Conservation (phyloP, 768 basidiomycete species). For the Tylopilus sp. region DNA sequence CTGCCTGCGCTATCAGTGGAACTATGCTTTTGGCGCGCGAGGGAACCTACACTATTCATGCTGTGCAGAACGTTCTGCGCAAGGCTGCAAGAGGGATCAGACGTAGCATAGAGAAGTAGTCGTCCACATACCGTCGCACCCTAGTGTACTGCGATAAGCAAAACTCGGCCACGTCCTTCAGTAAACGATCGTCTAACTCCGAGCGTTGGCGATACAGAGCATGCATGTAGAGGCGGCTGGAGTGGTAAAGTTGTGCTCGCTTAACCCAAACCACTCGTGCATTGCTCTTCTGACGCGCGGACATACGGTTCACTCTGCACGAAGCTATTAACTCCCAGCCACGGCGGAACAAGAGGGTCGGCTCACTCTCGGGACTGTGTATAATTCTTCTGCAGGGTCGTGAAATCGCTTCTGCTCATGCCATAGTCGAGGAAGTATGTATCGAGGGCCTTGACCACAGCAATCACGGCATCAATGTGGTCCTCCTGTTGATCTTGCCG, state of each 20-base stretch:
- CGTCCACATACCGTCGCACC: conserved; percentile 56
- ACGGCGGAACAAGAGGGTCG: neutral
- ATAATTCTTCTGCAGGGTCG: conserved; percentile 52
- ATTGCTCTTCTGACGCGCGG: conserved; percentile 71
- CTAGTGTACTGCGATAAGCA: conserved; percentile 79
- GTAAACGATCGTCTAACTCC: conserved; percentile 65
- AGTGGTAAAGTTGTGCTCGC: conserved; percentile 76
- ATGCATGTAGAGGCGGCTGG: conserved; percentile 72
- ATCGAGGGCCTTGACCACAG: conserved; percentile 70
- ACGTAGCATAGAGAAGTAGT: neutral
- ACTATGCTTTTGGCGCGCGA: neutral
- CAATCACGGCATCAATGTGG: conserved; percentile 81
- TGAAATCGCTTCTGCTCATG: conserved; percentile 54
- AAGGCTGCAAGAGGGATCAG: conserved; percentile 42
- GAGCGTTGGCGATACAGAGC: conserved; percentile 71
- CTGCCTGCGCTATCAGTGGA: conserved; percentile 33
- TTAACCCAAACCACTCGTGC: conserved; percentile 72
- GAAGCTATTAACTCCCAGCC: neutral
- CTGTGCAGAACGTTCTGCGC: conserved; percentile 64
- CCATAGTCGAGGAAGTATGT: conserved; percentile 73
- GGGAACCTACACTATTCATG: conserved; percentile 54
- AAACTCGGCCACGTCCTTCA: conserved; percentile 61
- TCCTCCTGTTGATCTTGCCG: conserved; percentile 63
- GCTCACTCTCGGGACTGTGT: conserved; percentile 30
- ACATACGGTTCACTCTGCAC: conserved; percentile 59